These are phyloP conservation scores for Neonectria magnoliae DNA, from an alignment of 2,329 filamentous ascomycete genomes.

Conservation along the genomic window DNA sequence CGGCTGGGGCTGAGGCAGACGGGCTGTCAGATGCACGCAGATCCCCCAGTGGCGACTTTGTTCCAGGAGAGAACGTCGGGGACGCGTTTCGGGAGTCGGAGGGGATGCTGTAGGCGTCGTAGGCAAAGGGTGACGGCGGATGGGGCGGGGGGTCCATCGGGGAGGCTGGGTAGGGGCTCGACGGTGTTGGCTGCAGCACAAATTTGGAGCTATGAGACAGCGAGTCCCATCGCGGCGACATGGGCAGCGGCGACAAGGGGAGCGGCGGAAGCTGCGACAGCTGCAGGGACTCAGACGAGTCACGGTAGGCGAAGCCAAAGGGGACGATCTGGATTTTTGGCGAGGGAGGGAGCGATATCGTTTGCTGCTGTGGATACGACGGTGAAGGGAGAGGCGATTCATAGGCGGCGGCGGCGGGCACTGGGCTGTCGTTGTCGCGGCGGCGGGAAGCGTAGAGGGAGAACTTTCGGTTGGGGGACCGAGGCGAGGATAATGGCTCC, in stretches of 20 bases:
- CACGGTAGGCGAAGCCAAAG: constrained; percentile 35
- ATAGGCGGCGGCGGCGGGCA: constrained; percentile 33
- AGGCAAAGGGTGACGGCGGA: constrained; percentile 39
- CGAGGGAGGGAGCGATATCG: constrained; percentile 34
- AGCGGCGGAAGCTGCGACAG: constrained; percentile 47
- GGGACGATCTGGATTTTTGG: constrained; percentile 37
- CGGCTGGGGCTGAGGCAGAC: constrained; percentile 54
- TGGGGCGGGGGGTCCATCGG: constrained; percentile 40
- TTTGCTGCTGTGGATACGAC: constrained; percentile 28
- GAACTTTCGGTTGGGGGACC: constrained; percentile 38
- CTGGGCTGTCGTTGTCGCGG: constrained; percentile 33
- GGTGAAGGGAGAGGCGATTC: constrained; percentile 40
- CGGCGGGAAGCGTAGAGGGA: constrained; percentile 32
- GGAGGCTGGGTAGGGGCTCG: constrained; percentile 35
- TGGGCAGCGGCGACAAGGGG: constrained; percentile 46
- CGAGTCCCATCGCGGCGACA: constrained; percentile 59
- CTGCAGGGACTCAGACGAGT: constrained; percentile 34
- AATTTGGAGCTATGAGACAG: constrained; percentile 44
- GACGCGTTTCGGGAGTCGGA: constrained; percentile 43
- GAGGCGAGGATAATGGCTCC: constrained; percentile 9
- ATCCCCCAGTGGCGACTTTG: constrained; percentile 48
- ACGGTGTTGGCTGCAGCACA: constrained; percentile 35
- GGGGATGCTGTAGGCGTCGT: constrained; percentile 36
- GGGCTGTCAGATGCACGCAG: constrained; percentile 50
- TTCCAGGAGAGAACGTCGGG: constrained; percentile 43